Conservation (phyloP, 2,329 filamentous ascomycete species). For the Penicillium sp. region DNA sequence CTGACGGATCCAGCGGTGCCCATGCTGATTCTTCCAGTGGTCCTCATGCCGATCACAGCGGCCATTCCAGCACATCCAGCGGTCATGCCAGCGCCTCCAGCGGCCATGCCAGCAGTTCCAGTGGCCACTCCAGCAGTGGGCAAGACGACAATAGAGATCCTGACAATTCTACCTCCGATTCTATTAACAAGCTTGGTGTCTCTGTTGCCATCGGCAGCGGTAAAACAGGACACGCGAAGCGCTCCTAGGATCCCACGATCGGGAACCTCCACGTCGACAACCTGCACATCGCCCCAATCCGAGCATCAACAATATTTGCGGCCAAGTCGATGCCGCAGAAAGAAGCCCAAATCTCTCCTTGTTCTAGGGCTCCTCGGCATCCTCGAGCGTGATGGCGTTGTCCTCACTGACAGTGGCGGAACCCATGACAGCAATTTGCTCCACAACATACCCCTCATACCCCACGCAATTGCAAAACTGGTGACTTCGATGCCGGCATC, state of each 20-base stretch:
- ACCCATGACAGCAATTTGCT: neutral
- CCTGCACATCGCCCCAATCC: neutral
- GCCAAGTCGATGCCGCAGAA: neutral
- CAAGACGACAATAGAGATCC: too few species aligned
- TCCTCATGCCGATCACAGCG: too few species aligned
- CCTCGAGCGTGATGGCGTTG: neutral
- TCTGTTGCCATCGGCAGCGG: neutral
- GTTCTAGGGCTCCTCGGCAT: neutral
- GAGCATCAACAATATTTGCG: neutral
- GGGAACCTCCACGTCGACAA: neutral
- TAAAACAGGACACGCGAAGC: neutral
- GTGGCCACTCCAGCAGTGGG: too few species aligned
- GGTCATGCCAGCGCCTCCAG: too few species aligned
- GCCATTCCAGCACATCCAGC: too few species aligned
- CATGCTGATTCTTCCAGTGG: too few species aligned
- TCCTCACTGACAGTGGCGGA: neutral
- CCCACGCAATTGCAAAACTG: neutral
- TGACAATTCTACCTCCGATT: neutral
- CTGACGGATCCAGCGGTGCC: too few species aligned
- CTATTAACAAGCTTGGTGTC: neutral
- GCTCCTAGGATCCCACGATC: neutral
- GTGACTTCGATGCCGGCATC: neutral
- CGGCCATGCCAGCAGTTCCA: too few species aligned
- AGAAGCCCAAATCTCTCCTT: neutral
- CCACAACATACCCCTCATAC: neutral